Percentiles rank a stretch among this genome's conserved stretches.
Evolutionary conservation across 1,284 basidiomycete species (phyloP).

Genomic region (Pterula multifida): DNA sequence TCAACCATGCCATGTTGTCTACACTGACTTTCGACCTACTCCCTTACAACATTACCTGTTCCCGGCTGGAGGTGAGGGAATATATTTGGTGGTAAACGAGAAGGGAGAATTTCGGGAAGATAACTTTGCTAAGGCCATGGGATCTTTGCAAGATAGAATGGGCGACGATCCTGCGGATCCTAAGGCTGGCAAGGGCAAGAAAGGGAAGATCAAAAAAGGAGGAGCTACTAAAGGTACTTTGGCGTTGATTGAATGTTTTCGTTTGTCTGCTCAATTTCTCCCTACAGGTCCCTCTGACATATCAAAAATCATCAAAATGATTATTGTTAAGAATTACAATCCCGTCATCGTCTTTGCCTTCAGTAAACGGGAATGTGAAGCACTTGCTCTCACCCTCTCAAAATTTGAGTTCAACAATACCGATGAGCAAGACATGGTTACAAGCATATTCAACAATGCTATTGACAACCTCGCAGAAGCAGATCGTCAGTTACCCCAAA

Average conservation of each 20-base stretch:
- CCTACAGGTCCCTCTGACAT: conserved; percentile 79
- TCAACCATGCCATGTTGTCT: conserved; percentile 98
- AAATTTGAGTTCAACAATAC: conserved; percentile 95
- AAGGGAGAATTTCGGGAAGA: conserved; percentile 95
- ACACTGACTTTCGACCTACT: conserved; percentile 97
- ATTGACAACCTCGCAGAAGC: conserved; percentile 83
- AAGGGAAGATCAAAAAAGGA: conserved; percentile 85
- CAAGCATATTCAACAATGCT: conserved; percentile 90
- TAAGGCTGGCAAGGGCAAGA: conserved; percentile 69
- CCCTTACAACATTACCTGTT: conserved; percentile 98
- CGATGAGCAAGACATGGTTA: conserved; percentile 85
- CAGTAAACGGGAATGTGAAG: conserved; percentile 96
- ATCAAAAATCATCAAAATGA: conserved; percentile 97
- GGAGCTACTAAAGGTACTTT: conserved; percentile 78
- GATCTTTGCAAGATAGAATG: conserved; percentile 70
- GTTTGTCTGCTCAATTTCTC: neutral
- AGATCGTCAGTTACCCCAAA: conserved; percentile 89
- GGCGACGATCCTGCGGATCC: conserved; percentile 94
- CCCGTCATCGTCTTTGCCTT: conserved; percentile 99
- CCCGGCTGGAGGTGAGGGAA: conserved; percentile 92
- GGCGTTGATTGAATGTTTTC: no score
- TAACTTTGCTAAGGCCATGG: conserved; percentile 98
- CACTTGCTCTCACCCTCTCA: conserved; percentile 80
- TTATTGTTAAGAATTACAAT: conserved; percentile 97
- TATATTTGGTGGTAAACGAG: conserved; percentile 96